These are phyloP conservation scores for Mariannaea sp. DNA, from an alignment of 2,329 filamentous ascomycete species.

Conservation along the genomic window DNA sequence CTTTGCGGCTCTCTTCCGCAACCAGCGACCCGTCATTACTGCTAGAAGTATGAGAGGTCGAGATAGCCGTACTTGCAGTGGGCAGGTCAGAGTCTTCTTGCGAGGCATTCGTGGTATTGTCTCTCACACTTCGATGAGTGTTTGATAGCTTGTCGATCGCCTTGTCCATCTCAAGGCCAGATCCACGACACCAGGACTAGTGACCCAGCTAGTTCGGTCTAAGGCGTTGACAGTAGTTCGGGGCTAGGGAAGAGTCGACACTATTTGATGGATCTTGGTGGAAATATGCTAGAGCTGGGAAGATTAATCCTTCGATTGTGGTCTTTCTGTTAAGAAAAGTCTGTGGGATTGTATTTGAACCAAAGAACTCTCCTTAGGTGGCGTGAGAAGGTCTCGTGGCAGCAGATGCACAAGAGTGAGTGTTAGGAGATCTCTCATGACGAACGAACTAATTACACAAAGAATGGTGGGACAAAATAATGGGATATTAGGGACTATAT, in stretches of 20 bases:
- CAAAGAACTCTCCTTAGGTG: not conserved
- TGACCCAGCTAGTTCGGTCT: not conserved
- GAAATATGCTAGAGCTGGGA: not conserved
- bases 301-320: not conserved
- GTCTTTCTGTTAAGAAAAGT: not conserved
- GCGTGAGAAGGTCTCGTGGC: conserved; percentile 5
- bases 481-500: conserved; percentile 15
- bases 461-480: not conserved
- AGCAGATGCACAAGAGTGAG: not conserved
- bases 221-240: not conserved
- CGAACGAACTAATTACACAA: not conserved
- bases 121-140: not conserved
- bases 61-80: conserved; percentile 5
- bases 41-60: conserved; percentile 6
- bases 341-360: not conserved
- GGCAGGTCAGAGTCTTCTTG: conserved; percentile 9
- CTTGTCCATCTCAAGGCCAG: conserved; percentile 2
- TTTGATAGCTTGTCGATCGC: not conserved
- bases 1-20: conserved; percentile 9
- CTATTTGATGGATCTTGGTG: not conserved
- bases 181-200: not conserved
- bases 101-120: not conserved
- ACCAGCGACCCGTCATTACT: not conserved
- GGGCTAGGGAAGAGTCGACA: not conserved
- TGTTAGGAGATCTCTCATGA: not conserved